Conservation (phyloP, 257 asterid genomes). For the Solanum chiquidenum region DNA sequence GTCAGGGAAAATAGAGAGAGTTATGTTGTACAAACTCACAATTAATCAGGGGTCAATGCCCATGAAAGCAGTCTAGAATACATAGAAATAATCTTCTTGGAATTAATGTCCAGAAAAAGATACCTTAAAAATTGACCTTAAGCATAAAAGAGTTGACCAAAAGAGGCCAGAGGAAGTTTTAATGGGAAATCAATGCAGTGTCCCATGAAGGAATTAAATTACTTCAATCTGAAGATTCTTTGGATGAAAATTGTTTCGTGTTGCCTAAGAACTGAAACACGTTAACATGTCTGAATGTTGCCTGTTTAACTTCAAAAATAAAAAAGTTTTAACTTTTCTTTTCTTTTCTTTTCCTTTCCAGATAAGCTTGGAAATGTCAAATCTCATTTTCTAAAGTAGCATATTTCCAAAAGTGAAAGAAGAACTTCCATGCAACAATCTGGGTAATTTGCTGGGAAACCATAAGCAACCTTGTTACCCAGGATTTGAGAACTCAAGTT, state of each 20-base stretch:
- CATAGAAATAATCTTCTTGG: not conserved
- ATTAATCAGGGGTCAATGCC: not conserved
- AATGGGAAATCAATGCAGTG: not conserved
- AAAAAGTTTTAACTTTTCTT: not conserved
- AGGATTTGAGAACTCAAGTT: not conserved
- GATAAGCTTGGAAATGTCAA: not conserved
- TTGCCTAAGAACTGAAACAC: not conserved
- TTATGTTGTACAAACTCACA: not conserved
- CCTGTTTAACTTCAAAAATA: not conserved
- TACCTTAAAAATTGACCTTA: not conserved
- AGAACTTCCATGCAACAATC: not conserved
- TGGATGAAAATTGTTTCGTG: not conserved
- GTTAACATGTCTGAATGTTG: not conserved
- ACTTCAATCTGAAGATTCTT: not conserved
- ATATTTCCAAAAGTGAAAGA: not conserved
- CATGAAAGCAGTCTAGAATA: not conserved
- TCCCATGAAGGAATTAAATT: not conserved
- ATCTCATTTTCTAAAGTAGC: not conserved
- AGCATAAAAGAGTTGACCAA: not conserved
- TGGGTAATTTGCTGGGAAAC: not conserved
- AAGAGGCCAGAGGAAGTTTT: not conserved
- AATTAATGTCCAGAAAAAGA: not conserved
- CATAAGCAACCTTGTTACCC: not conserved
- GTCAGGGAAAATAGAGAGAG: not conserved
- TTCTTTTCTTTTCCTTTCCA: not conserved